Percentiles rank a stretch among this genome's conserved stretches.
Evolutionary conservation across 345 rosid genomes (phyloP).

Genomic region (Leavenworthia alabamica): DNA sequence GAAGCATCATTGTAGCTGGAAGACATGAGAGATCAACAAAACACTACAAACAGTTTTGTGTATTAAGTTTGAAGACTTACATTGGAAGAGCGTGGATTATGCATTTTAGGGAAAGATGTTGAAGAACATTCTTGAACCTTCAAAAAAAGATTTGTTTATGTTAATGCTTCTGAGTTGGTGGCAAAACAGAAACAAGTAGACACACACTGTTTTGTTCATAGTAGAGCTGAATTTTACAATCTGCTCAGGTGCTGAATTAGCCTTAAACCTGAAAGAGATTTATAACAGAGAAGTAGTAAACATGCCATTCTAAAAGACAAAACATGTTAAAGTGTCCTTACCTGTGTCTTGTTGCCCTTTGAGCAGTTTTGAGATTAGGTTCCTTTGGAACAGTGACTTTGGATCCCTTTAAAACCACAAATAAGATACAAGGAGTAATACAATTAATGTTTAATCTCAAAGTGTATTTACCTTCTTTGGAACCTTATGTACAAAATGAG

Average conservation of each 20-base stretch:
- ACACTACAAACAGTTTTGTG: background rate
- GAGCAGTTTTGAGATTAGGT: constrained; percentile 29
- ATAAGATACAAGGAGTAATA: background rate
- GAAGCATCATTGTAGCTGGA: background rate
- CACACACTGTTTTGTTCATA: constrained; percentile 7
- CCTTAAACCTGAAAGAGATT: constrained; percentile 26
- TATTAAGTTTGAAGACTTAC: constrained; percentile 15
- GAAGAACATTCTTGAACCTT: constrained; percentile 22
- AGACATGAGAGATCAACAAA: background rate
- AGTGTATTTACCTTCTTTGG: constrained; percentile 23
- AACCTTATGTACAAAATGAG: constrained; percentile 49
- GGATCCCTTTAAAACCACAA: constrained; percentile 13
- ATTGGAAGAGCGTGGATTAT: constrained; percentile 14
- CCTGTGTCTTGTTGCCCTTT: constrained; percentile 22
- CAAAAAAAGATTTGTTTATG: background rate
- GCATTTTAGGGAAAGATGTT: constrained; percentile 5
- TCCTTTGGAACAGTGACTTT: constrained; percentile 34
- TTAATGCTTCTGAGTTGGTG: background rate
- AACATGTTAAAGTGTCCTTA: background rate
- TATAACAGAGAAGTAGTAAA: background rate
- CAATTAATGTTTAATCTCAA: background rate
- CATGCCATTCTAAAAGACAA: background rate
- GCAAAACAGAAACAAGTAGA: background rate
- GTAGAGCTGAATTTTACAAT: background rate
- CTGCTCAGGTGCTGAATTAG: constrained; percentile 24